Percentiles rank a stretch among this genome's conserved stretches.
Conservation (phyloP, 176 grass and related monocot genomes). For the Rhynchospora breviuscula region DNA sequence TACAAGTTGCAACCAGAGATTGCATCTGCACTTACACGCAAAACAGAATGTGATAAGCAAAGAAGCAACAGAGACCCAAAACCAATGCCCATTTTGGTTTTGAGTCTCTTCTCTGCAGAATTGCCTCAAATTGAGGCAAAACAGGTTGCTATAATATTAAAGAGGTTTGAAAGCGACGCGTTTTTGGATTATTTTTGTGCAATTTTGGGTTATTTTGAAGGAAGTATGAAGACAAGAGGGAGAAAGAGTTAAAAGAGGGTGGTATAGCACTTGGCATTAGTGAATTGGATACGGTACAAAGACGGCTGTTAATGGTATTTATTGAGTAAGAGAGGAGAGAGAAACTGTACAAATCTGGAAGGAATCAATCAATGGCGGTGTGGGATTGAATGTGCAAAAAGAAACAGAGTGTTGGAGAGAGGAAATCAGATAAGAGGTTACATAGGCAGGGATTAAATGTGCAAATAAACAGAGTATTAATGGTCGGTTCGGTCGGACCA, state of each 20-base stretch:
- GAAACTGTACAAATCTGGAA: background rate
- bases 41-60: conserved; percentile 3
- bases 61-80: conserved; percentile 23
- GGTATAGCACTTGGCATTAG: background rate
- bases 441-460: background rate
- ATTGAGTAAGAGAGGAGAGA: background rate
- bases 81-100: conserved; percentile 15
- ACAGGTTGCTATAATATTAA: background rate
- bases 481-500: background rate
- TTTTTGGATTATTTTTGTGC: background rate
- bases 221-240: background rate
- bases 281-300: conserved; percentile 7
- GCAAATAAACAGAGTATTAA: background rate
- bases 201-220: background rate
- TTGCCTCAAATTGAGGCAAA: background rate
- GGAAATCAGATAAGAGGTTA: background rate
- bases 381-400: background rate
- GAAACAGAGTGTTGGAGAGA: background rate
- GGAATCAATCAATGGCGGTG: background rate
- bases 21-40: background rate
- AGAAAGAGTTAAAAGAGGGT: background rate
- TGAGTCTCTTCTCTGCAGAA: background rate
- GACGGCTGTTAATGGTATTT: conserved; percentile 2
- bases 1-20: conserved; percentile 39
- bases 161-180: background rate